Percentiles rank a stretch among this genome's conserved stretches.
Conservation (phyloP, 2,329 filamentous ascomycete genomes). For the Trichoderma sp. region DNA sequence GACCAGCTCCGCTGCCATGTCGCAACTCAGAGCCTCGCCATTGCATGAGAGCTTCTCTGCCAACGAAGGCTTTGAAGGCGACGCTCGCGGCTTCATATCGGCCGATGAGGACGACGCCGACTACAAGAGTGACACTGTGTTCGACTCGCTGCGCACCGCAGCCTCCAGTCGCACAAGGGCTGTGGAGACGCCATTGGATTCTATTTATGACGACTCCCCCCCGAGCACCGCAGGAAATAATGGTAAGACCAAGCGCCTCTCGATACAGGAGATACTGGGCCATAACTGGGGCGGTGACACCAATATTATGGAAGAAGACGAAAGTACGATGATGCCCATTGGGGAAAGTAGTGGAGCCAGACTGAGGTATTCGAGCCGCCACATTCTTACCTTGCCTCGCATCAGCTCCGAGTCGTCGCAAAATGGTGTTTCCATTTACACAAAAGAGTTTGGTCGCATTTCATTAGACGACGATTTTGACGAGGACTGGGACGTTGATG, state of each 20-base stretch:
- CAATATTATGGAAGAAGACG: slow-evolving; percentile 65
- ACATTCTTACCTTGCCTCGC: slow-evolving; percentile 29
- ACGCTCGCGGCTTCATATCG: slow-evolving; percentile 64
- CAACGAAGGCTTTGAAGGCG: slow-evolving; percentile 69
- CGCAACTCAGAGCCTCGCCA: slow-evolving; percentile 37
- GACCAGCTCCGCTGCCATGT: slow-evolving; percentile 46
- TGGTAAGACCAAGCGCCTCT: slow-evolving; percentile 55
- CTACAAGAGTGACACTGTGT: slow-evolving; percentile 74
- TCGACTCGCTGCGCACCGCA: slow-evolving; percentile 73
- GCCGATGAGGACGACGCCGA: slow-evolving; percentile 78
- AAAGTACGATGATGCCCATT: slow-evolving; percentile 55
- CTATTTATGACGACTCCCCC: slow-evolving; percentile 79
- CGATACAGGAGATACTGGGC: slow-evolving; percentile 61
- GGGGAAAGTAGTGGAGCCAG: slow-evolving; percentile 40
- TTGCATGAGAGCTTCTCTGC: slow-evolving; percentile 53
- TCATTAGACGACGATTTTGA: slow-evolving; percentile 65
- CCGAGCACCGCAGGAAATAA: slow-evolving; percentile 59
- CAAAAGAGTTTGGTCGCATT: slow-evolving; percentile 50
- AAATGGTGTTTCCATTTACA: slow-evolving; percentile 39
- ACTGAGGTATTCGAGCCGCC: slow-evolving; percentile 23
- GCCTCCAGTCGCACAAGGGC: slow-evolving; percentile 67
- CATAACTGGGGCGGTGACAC: slow-evolving; percentile 56
- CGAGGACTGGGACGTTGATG: slow-evolving; percentile 61
- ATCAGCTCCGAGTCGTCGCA: slow-evolving; percentile 37
- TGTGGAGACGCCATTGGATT: slow-evolving; percentile 72